Conservation (phyloP, 345 rosid species). For the Citrus sinensis region DVS_A1.0 CM039166.1:23494001-23494500, state of each 20-base stretch:
- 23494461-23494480: neutral
- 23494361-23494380: neutral
- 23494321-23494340: constrained; percentile 42
- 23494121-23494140: neutral
- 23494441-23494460: neutral
- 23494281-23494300: constrained; percentile 39
- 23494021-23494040: neutral
- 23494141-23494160: neutral
- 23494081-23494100: neutral
- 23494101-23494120: neutral
- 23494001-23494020: neutral
- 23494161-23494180: neutral
- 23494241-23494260: constrained; percentile 39
- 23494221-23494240: constrained; percentile 39
- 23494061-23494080: neutral
- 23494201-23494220: neutral
- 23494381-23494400: neutral
- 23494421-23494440: neutral
- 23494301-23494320: constrained; percentile 41
- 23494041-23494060: neutral
- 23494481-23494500: neutral
- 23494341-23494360: constrained; percentile 15
- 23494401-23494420: neutral
- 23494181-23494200: neutral
- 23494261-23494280: constrained; percentile 41